phyloP scores from a whole-genome alignment of 2,329 filamentous ascomycete genomes.

The Knoxdaviesia proteae region DNA sequence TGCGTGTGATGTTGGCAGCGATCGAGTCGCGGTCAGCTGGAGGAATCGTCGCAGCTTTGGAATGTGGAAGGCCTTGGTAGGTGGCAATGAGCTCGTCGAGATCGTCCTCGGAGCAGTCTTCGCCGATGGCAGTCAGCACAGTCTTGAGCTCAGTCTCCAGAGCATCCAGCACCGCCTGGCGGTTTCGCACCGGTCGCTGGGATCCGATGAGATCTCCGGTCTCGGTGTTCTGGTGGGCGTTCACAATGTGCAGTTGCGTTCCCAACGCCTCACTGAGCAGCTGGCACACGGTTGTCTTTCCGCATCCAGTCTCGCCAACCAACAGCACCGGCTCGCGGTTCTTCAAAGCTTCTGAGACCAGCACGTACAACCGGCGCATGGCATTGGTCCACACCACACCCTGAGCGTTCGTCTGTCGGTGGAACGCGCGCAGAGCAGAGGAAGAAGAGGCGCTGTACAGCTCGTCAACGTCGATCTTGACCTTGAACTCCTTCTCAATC shows the following conservation, averaged over 20 bases:
- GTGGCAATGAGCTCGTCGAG: conserved; percentile 20
- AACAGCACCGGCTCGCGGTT: conserved; percentile 89
- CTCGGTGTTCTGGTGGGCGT: conserved; percentile 95
- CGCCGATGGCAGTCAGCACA: background rate
- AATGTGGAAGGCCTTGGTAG: background rate
- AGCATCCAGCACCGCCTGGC: conserved; percentile 46
- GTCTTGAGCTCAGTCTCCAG: conserved; percentile 28
- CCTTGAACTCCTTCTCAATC: conserved; percentile 79
- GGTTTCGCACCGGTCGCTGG: conserved; percentile 76
- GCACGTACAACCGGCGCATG: conserved; percentile 76
- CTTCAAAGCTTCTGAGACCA: conserved; percentile 68
- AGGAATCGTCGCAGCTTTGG: conserved; percentile 21
- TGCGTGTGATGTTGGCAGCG: conserved; percentile 31
- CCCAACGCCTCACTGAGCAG: conserved; percentile 63
- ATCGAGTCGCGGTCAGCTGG: conserved; percentile 25
- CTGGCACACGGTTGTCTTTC: conserved; percentile 93
- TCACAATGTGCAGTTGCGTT: conserved; percentile 70
- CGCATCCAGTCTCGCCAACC: conserved; percentile 91
- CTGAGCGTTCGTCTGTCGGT: conserved; percentile 28
- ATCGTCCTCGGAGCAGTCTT: conserved; percentile 1
- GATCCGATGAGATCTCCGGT: conserved; percentile 94
- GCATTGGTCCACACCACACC: conserved; percentile 84
- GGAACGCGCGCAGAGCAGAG: conserved; percentile 26
- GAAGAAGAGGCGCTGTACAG: conserved; percentile 48
- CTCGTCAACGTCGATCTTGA: conserved; percentile 51